A percentile compares a stretch with the other conserved stretches of the same genome.
Evolutionary conservation across 305 asterid species (phyloP).

Genomic region (Fraxinus xanthoxyloides): DNA sequence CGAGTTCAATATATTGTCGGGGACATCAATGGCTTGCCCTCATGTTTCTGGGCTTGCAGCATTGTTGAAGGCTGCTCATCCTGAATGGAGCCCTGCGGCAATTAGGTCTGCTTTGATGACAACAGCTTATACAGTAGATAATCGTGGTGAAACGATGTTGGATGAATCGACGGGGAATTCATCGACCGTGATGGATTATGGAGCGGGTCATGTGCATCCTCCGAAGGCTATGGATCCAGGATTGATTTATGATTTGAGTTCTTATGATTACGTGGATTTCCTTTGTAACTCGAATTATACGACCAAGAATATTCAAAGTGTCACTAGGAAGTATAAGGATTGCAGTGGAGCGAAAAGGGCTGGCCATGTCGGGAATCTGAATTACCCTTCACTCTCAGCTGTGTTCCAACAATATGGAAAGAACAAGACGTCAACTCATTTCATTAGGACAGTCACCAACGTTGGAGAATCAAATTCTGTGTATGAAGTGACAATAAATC

Average conservation of each 20-base stretch:
- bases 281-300: slow-evolving; percentile 80
- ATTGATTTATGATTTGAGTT: slow-evolving; percentile 55
- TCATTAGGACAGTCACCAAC: slow-evolving; percentile 69
- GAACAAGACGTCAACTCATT: slow-evolving; percentile 72
- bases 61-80: slow-evolving; percentile 84
- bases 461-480: slow-evolving; percentile 60
- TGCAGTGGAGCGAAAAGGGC: slow-evolving; percentile 71
- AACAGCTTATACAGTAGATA: slow-evolving; percentile 69
- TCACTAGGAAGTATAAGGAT: slow-evolving; percentile 54
- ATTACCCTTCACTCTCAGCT: slow-evolving; percentile 71
- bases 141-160: slow-evolving; percentile 59
- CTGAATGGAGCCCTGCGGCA: slow-evolving; percentile 92
- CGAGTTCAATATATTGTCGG: slow-evolving; percentile 76
- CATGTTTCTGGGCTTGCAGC: slow-evolving; percentile 88
- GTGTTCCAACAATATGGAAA: slow-evolving; percentile 72
- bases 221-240: slow-evolving; percentile 93
- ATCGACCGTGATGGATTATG: slow-evolving; percentile 78
- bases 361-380: slow-evolving; percentile 76
- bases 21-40: slow-evolving; percentile 97
- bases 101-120: slow-evolving; percentile 91
- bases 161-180: slow-evolving; percentile 79
- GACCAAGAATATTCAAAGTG: slow-evolving; percentile 44
- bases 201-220: slow-evolving; percentile 89
- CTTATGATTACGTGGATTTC: slow-evolving; percentile 76
- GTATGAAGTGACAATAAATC: slow-evolving; percentile 46